These are phyloP conservation scores for Cafeteria roenbergensis DNA, from an alignment of 108 stramenopile species.

Conservation along the genomic window DNA sequence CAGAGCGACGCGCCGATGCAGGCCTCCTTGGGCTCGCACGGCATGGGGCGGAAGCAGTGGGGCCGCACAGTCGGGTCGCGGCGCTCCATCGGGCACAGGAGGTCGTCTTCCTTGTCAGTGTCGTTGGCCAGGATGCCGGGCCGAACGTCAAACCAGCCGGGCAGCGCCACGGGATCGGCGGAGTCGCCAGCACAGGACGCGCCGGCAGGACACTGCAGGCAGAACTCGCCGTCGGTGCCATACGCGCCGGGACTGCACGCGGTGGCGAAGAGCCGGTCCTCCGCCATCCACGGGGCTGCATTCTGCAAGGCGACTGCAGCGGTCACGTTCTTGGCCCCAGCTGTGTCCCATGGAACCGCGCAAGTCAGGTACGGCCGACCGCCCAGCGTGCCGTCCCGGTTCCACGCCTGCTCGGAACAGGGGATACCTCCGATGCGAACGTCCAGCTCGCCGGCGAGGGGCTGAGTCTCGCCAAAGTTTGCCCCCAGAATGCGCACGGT, in stretches of 20 bases:
- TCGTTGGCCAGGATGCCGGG: background rate
- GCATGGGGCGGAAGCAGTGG: background rate
- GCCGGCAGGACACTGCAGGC: background rate
- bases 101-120: background rate
- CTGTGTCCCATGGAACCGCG: background rate
- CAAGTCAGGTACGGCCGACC: background rate
- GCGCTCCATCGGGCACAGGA: background rate
- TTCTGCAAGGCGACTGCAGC: background rate
- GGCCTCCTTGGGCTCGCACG: background rate
- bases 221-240: constrained; percentile 2
- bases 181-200: background rate
- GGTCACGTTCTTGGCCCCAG: background rate
- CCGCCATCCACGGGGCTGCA: background rate
- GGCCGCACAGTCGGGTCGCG: background rate
- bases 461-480: background rate
- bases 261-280: background rate
- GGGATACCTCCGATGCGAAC: background rate
- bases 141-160: background rate
- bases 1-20: background rate
- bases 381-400: too few species aligned
- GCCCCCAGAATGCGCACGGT: background rate
- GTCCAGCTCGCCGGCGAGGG: background rate
- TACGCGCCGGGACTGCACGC: background rate
- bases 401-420: too few species aligned
- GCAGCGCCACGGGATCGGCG: too few species aligned